Percentiles rank a stretch among this genome's conserved stretches.
phyloP scores from a whole-genome alignment of 2,329 filamentous ascomycete species.

The Pyrenophora graminea region DNA sequence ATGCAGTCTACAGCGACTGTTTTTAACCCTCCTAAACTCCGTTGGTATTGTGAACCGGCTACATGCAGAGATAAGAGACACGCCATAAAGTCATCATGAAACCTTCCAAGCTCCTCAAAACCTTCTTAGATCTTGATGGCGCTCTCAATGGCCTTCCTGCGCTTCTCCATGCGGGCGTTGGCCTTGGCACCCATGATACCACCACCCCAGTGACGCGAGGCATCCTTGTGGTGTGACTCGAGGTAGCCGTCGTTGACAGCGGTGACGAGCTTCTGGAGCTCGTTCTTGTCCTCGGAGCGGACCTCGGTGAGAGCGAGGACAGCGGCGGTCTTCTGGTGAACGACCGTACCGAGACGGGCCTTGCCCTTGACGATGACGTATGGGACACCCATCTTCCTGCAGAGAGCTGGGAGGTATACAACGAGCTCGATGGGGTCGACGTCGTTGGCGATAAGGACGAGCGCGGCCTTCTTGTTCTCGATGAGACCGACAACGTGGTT shows the following conservation, averaged over 20 bases:
- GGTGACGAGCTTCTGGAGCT: constrained; percentile 94
- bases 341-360: constrained; percentile 96
- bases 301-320: constrained; percentile 96
- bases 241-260: constrained; percentile 98
- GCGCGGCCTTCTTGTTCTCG: constrained; percentile 96
- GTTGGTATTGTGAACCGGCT: constrained; percentile 46
- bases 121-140: constrained; percentile 93
- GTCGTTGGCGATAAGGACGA: constrained; percentile 98
- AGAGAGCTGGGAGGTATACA: constrained; percentile 97
- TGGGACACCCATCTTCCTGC: constrained; percentile 98
- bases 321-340: constrained; percentile 99
- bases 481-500: constrained; percentile 78
- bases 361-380: constrained; percentile 99
- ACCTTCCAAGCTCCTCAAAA: constrained; percentile 30
- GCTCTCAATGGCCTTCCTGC: constrained; percentile 88
- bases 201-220: constrained; percentile 95
- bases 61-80: constrained; percentile 49
- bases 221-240: constrained; percentile 85
- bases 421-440: constrained; percentile 99
- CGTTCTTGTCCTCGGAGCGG: constrained; percentile 95
- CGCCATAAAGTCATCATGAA: constrained; percentile 42
- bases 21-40: constrained; percentile 49
- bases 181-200: constrained; percentile 99
- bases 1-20: constrained; percentile 38
- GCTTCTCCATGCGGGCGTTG: constrained; percentile 76